Evolutionary conservation across 139 green algal species (phyloP).

Genomic region (Astrephomene gubernaculifera): DNA sequence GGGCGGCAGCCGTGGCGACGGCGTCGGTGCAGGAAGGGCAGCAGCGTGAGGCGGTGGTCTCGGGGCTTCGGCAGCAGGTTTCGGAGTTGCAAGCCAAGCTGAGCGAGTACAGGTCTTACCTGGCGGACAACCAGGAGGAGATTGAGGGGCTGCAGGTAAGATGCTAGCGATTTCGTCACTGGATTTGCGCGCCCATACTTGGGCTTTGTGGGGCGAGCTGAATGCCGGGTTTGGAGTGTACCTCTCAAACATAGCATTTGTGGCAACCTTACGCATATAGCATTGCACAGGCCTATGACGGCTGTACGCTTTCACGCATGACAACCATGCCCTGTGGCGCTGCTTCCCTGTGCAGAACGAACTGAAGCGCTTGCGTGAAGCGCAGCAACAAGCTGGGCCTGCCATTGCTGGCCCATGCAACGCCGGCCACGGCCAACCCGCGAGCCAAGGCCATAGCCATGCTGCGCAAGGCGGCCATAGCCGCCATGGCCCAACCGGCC

Average conservation of each 20-base stretch:
- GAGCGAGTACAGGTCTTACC: constrained; percentile 13
- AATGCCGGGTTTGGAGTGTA: too few relatives aligned
- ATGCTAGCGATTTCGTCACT: too few relatives aligned
- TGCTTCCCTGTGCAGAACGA: background rate
- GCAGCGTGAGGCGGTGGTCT: background rate
- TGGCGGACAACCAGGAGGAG: constrained; percentile 39
- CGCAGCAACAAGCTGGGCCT: background rate
- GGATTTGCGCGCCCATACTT: too few relatives aligned
- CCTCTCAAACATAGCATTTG: too few relatives aligned
- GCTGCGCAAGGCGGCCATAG: background rate
- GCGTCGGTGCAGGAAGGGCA: background rate
- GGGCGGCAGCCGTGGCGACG: background rate
- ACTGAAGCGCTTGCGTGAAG: background rate
- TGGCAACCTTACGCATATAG: too few relatives aligned
- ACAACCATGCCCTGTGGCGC: too few relatives aligned
- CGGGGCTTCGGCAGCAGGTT: background rate
- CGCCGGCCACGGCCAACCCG: background rate
- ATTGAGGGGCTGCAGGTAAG: constrained; percentile 34
- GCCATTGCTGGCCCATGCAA: background rate
- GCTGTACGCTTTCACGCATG: too few relatives aligned
- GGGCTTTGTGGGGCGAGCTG: too few relatives aligned
- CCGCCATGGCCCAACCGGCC: too few relatives aligned
- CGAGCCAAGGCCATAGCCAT: background rate
- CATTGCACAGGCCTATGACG: too few relatives aligned
- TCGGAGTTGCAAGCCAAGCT: constrained; percentile 20